Evolutionary conservation across 148 eudicot species (phyloP).

Genomic region (Bassia scoparia): DNA sequence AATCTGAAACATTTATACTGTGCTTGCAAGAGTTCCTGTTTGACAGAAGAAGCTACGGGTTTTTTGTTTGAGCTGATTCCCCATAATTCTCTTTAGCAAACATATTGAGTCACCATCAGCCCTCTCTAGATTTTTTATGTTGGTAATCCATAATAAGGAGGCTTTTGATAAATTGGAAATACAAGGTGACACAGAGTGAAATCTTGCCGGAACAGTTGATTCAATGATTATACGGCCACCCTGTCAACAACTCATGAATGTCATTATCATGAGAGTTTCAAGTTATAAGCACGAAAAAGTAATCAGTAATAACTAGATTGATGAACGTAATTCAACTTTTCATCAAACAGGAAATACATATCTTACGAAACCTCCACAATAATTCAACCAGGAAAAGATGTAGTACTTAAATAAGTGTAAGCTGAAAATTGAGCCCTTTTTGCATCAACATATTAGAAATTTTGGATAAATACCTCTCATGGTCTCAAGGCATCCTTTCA

Average conservation of each 20-base stretch:
- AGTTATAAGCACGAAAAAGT: not conserved
- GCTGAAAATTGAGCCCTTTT: not conserved
- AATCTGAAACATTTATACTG: conserved; percentile 46
- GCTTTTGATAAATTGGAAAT: conserved; percentile 38
- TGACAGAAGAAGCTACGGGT: conserved; percentile 23
- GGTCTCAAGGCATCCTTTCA: no score
- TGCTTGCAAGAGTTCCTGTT: conserved; percentile 46
- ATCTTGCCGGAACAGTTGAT: conserved; percentile 39
- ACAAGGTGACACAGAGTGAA: conserved; percentile 40
- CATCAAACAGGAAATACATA: not conserved
- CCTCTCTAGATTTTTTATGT: conserved; percentile 16
- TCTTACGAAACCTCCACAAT: not conserved
- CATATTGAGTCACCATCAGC: conserved; percentile 32
- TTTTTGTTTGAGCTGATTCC: conserved; percentile 23
- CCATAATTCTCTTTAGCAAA: conserved; percentile 23
- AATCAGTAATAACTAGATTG: not conserved
- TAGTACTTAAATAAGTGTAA: not conserved
- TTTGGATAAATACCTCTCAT: not conserved
- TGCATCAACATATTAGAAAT: not conserved
- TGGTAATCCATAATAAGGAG: conserved; percentile 32
- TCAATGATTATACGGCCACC: conserved; percentile 71
- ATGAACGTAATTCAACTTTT: not conserved
- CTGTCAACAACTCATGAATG: conserved; percentile 46
- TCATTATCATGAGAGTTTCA: conserved; percentile 11
- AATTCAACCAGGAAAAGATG: not conserved